Evolutionary conservation across 176 grass and related monocot species (phyloP).

Genomic region (Echinochloa phyllopogon): DNA sequence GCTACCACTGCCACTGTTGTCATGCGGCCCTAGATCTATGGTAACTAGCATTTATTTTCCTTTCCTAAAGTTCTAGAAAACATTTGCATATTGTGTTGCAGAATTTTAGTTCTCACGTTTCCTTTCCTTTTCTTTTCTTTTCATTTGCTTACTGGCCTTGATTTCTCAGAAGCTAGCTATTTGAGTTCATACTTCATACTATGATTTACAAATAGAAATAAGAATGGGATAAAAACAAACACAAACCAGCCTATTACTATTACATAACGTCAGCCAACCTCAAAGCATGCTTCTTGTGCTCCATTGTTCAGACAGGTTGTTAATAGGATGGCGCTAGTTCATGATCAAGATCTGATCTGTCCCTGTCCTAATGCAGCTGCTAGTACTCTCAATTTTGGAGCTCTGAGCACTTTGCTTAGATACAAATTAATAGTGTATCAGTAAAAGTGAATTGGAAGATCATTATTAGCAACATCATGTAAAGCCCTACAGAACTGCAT

Average conservation of each 20-base stretch:
- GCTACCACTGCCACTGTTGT: slow-evolving; percentile 51
- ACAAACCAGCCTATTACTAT: slow-evolving; percentile 6
- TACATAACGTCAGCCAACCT: slow-evolving; percentile 25
- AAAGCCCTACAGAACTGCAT: slow-evolving; percentile 30
- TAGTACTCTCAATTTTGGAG: slow-evolving; percentile 17
- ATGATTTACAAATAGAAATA: neutral
- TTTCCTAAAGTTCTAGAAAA: slow-evolving; percentile 19
- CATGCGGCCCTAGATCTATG: slow-evolving; percentile 55
- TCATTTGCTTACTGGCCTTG: slow-evolving; percentile 9
- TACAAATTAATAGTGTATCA: slow-evolving; percentile 14
- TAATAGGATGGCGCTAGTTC: neutral
- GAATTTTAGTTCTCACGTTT: neutral
- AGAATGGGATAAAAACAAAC: neutral
- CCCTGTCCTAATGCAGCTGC: neutral
- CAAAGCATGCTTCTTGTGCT: neutral
- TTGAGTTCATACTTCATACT: slow-evolving; percentile 15
- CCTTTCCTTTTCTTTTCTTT: neutral
- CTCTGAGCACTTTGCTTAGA: slow-evolving; percentile 8
- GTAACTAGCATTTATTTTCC: slow-evolving; percentile 39
- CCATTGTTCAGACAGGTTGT: neutral
- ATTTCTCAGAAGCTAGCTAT: neutral
- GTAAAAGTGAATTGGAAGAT: slow-evolving; percentile 28
- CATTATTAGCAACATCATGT: neutral
- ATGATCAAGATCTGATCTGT: neutral
- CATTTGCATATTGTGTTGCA: slow-evolving; percentile 9